These are phyloP conservation scores for Fragilaria crotonensis DNA, from an alignment of 108 stramenopile genomes.

Conservation along the genomic window DNA sequence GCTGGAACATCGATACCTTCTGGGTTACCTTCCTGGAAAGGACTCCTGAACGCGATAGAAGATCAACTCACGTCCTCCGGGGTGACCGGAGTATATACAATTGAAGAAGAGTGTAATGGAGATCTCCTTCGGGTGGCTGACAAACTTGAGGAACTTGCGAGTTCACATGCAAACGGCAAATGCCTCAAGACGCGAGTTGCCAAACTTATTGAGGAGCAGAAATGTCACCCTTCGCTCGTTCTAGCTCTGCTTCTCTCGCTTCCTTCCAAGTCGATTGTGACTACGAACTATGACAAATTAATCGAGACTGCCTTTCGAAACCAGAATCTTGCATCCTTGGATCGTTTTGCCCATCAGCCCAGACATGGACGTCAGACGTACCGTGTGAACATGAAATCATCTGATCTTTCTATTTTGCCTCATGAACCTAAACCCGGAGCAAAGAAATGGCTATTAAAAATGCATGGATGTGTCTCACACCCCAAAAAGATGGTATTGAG, in stretches of 20 bases:
- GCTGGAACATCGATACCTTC: conserved; percentile 14
- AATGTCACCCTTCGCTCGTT: conserved; percentile 7
- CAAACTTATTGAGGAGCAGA: neutral
- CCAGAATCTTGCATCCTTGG: conserved; percentile 11
- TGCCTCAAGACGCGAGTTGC: conserved; percentile 9
- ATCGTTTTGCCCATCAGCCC: neutral
- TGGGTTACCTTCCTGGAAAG: conserved; percentile 15
- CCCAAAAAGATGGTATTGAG: conserved; percentile 15
- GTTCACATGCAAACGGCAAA: neutral
- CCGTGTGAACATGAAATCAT: too few relatives aligned
- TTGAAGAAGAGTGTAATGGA: neutral
- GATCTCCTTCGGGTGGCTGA: conserved; percentile 10
- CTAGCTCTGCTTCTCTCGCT: conserved; percentile 13
- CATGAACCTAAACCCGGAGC: conserved; percentile 10
- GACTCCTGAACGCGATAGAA: conserved; percentile 9
- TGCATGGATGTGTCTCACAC: conserved; percentile 27
- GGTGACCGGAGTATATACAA: neutral
- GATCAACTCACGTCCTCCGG: conserved; percentile 1
- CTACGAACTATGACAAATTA: conserved; percentile 19
- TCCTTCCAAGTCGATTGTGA: conserved; percentile 8
- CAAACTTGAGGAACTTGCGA: neutral
- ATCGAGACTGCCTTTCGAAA: conserved; percentile 11
- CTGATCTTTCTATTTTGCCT: conserved; percentile 13
- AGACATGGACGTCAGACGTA: neutral
- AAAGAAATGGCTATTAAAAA: conserved; percentile 17